A percentile compares a stretch with the other conserved stretches of the same genome.
Conservation (phyloP, 352 stramenopile species). For the Globisporangium megalacanthum region DNA sequence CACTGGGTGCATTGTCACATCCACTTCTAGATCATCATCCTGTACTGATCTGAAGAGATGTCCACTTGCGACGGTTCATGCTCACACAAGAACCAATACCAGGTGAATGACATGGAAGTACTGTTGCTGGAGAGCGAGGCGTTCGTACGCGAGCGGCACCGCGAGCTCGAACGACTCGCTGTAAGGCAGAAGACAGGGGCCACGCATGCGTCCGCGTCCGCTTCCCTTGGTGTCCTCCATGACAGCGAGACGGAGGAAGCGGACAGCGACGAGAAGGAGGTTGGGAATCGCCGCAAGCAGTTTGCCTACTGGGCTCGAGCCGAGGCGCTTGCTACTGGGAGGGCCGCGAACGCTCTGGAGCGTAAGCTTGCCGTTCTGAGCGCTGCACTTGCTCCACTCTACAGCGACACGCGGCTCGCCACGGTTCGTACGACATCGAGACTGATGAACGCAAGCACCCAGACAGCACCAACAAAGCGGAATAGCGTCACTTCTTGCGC, state of each 20-base stretch:
- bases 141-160: constrained; percentile 47
- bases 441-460: background rate
- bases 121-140: constrained; percentile 32
- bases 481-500: background rate
- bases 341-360: constrained; percentile 19
- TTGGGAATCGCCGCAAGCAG: background rate
- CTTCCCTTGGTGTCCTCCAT: background rate
- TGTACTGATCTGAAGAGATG: too few species aligned
- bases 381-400: constrained; percentile 22
- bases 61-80: too few species aligned
- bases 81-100: background rate
- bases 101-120: constrained; percentile 38
- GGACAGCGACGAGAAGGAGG: background rate
- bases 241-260: background rate
- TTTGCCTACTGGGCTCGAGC: constrained; percentile 13
- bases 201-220: background rate
- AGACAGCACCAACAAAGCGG: background rate
- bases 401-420: background rate
- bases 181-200: background rate
- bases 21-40: too few species aligned
- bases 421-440: background rate
- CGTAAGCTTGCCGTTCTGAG: constrained; percentile 41
- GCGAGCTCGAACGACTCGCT: constrained; percentile 14
- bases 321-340: constrained; percentile 22
- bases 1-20: too few species aligned